Base-by-base conservation (phyloP, 2,329 filamentous ascomycete species). In the Cladosporium sp. region DNA sequence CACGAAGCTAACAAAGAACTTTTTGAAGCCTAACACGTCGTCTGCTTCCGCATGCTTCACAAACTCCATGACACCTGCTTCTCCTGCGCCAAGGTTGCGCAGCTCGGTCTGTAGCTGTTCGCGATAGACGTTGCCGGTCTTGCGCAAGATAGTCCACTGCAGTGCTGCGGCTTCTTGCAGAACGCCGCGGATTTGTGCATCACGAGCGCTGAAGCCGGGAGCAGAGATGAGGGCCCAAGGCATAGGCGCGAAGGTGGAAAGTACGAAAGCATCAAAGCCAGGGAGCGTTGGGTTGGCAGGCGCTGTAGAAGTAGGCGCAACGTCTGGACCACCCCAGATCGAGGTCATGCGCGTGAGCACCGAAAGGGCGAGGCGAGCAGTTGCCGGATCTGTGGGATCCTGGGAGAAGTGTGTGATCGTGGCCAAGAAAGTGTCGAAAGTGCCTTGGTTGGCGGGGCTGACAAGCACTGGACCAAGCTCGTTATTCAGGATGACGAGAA, bases 201-300 rank as follows among this genome's bases (percentile, higher is more conserved):
- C 95, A 68, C 89, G 88, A 1, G 92, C 88, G 69, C 90, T 90
- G 83, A 98, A 97, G 23, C 85, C 85, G 6, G 90, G 84, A 53
- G 93, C 90, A 46, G 87, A 88, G 39, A 96, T 87, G 7, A 98
- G 88, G 48, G 91, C 90, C 95, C 95, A 99, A 76, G 91, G 93
- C 8, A 96, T 85, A 0, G 91, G 86, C 66, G 96, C 94, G 80
- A 99, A 97, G 25, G 91, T 87, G 51, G 91, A 88, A 66, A 98
- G 91, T 79, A 97, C 90, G 79, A 97, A 98, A 65, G 87, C 86
- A 71, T 97, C 93, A 75, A 99, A 99, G 7, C 95, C 94, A 2
- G 93, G 91, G 30, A 99, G 77, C 3, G 78, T 78, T 3, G 82
- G 79, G 4, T 87, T 81, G 1, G 83, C 82, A 4, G 82, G 79